These are phyloP conservation scores for Aspergillus alliaceus DNA, from an alignment of 2,329 filamentous ascomycete genomes.

Conservation along the genomic window DNA sequence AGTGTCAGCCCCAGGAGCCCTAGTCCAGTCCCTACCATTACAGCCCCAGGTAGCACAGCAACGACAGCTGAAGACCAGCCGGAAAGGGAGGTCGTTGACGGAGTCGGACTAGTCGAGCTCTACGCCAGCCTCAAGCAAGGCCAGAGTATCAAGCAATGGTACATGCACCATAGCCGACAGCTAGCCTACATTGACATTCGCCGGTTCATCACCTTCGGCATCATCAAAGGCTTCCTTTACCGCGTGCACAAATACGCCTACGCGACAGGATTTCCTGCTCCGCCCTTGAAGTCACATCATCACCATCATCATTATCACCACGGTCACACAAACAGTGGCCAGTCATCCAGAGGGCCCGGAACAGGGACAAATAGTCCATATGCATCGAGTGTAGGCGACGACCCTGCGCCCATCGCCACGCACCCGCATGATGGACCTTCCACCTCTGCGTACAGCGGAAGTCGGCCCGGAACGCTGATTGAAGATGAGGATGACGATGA, in stretches of 20 bases:
- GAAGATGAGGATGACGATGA: conserved; percentile 35
- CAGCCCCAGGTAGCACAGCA: conserved; percentile 6
- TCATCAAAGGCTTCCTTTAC: conserved; percentile 93
- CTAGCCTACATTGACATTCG: conserved; percentile 81
- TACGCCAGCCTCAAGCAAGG: conserved; percentile 84
- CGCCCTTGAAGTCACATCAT: conserved; percentile 22
- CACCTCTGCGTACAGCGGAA: conserved; percentile 29
- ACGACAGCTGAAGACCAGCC: conserved; percentile 4
- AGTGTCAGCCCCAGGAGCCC: conserved; percentile 9
- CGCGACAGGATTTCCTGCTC: conserved; percentile 36
- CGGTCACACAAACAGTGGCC: conserved; percentile 20
- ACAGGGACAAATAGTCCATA: conserved; percentile 35
- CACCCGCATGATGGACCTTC: conserved; percentile 14
- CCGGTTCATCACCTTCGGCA: conserved; percentile 89
- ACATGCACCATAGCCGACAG: conserved; percentile 70
- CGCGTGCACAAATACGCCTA: conserved; percentile 89
- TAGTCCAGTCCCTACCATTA: conserved; percentile 13
- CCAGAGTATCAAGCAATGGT: conserved; percentile 83
- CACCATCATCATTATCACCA: conserved; percentile 8
- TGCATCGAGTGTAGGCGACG: conserved; percentile 21
- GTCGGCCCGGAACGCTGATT: conserved; percentile 19
- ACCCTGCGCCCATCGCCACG: conserved; percentile 17
- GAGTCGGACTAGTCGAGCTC: conserved; percentile 67
- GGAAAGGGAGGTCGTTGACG: conserved; percentile 36
- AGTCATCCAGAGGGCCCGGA: conserved; percentile 29